Conservation (phyloP, 1,284 basidiomycete species). For the Trichosporon ovoides region DNA sequence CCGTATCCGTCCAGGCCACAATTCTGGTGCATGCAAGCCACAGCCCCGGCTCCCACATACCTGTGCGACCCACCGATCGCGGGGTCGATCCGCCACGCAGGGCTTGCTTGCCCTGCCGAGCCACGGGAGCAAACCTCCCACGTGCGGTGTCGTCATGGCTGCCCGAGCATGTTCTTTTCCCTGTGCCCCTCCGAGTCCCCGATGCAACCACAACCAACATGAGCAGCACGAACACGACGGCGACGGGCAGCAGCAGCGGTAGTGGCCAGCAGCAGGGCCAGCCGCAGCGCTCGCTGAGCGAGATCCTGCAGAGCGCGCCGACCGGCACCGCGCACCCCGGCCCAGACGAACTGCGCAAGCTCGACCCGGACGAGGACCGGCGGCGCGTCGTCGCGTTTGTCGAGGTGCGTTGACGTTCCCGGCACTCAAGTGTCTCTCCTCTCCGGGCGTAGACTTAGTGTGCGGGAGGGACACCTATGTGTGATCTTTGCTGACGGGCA, state of each 20-base stretch:
- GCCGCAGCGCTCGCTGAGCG: not conserved
- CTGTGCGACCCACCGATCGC: too few species aligned
- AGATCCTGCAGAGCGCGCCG: not conserved
- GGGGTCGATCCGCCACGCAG: too few species aligned
- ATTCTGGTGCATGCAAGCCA: too few species aligned
- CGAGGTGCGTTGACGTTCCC: not conserved
- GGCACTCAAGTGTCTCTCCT: too few species aligned
- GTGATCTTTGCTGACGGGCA: too few species aligned
- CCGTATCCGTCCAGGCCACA: too few species aligned
- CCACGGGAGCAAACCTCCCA: not conserved
- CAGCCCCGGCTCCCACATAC: too few species aligned
- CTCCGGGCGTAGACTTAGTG: not conserved
- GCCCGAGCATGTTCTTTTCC: not conserved
- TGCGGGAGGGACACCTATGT: too few species aligned
- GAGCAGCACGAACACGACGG: not conserved
- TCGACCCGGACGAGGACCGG: conserved; percentile 1
- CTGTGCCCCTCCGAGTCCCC: not conserved
- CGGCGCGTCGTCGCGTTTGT: not conserved
- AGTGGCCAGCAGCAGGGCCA: not conserved
- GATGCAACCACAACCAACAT: not conserved
- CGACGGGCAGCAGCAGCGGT: not conserved
- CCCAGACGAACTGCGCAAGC: not conserved
- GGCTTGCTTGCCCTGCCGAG: too few species aligned
- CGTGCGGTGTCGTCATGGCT: conserved; percentile 1
- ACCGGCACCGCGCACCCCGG: not conserved